Evolutionary conservation across 257 asterid species (phyloP).

Genomic region (Coffea canephora): DNA sequence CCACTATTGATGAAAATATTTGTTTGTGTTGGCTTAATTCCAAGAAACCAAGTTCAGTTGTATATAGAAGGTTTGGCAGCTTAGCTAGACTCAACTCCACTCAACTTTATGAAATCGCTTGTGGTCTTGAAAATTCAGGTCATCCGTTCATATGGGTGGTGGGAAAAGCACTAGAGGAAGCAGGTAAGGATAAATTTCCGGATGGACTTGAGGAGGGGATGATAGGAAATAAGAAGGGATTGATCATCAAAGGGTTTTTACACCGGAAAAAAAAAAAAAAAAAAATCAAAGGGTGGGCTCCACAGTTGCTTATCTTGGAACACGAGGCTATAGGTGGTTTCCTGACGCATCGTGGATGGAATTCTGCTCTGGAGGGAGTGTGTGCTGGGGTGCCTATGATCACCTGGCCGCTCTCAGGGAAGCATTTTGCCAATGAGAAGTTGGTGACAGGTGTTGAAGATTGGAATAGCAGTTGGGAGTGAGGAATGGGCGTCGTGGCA

Average conservation of each 20-base stretch:
- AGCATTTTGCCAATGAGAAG: constrained; percentile 25
- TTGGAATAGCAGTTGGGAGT: constrained; percentile 11
- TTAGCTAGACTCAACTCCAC: constrained; percentile 1
- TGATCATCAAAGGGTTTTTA: constrained; percentile 19
- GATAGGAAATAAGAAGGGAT: constrained; percentile 14
- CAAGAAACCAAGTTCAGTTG: constrained; percentile 9
- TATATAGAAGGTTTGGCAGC: constrained; percentile 21
- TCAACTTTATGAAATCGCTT: constrained; percentile 14
- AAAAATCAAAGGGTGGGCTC: constrained; percentile 25
- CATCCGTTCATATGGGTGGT: constrained; percentile 23
- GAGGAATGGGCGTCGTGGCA: constrained; percentile 27
- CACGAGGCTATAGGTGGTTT: constrained; percentile 24
- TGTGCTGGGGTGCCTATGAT: constrained; percentile 24
- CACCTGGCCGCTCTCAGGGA: constrained; percentile 20
- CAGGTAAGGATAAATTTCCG: neutral
- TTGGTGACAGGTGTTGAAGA: constrained; percentile 19
- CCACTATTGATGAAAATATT: neutral
- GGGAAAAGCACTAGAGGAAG: neutral
- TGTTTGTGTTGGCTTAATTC: constrained; percentile 24
- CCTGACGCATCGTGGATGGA: neutral
- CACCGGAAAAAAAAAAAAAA: too few relatives aligned
- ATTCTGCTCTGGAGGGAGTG: constrained; percentile 22
- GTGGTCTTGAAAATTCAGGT: constrained; percentile 20
- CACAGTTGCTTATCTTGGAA: constrained; percentile 21
- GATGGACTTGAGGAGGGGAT: constrained; percentile 20